Evolutionary conservation across 352 stramenopile genomes (phyloP).

Genomic region (Phytophthora ohioensis): DNA sequence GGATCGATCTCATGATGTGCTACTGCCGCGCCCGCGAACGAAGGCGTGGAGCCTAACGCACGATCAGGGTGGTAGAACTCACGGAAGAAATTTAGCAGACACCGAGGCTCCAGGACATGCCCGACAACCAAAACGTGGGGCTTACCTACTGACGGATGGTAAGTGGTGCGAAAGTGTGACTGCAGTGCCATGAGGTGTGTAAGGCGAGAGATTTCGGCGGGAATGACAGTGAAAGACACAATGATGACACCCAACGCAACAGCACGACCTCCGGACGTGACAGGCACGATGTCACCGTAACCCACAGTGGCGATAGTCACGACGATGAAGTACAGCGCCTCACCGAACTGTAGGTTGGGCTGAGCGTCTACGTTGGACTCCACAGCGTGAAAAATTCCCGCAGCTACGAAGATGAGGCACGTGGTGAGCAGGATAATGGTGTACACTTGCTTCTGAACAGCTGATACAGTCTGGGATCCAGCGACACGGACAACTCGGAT

Average conservation of each 20-base stretch:
- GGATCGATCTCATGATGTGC: conserved; percentile 28
- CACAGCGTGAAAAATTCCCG: conserved; percentile 65
- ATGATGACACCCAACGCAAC: conserved; percentile 63
- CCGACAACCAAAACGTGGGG: conserved; percentile 68
- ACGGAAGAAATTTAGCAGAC: conserved; percentile 66
- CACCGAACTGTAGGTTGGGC: conserved; percentile 55
- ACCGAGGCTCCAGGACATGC: conserved; percentile 57
- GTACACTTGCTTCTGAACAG: conserved; percentile 74
- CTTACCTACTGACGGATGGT: conserved; percentile 57
- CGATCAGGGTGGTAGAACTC: conserved; percentile 75
- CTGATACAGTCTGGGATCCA: conserved; percentile 56
- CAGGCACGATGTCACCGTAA: conserved; percentile 60
- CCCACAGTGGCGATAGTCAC: conserved; percentile 67
- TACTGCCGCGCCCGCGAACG: conserved; percentile 12
- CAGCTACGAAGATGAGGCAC: conserved; percentile 73
- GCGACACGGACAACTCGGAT: conserved; percentile 59
- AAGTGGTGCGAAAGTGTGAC: conserved; percentile 70
- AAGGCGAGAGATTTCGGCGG: conserved; percentile 59
- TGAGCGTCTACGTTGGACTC: conserved; percentile 43
- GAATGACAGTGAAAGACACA: conserved; percentile 66
- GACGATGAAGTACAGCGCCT: conserved; percentile 69
- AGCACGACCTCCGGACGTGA: conserved; percentile 51
- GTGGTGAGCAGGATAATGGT: conserved; percentile 70
- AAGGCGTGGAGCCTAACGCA: conserved; percentile 34
- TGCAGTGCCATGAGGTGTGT: conserved; percentile 68